Base-by-base conservation (phyloP, 441 rosid species). In the Populus hybrid region DNA sequence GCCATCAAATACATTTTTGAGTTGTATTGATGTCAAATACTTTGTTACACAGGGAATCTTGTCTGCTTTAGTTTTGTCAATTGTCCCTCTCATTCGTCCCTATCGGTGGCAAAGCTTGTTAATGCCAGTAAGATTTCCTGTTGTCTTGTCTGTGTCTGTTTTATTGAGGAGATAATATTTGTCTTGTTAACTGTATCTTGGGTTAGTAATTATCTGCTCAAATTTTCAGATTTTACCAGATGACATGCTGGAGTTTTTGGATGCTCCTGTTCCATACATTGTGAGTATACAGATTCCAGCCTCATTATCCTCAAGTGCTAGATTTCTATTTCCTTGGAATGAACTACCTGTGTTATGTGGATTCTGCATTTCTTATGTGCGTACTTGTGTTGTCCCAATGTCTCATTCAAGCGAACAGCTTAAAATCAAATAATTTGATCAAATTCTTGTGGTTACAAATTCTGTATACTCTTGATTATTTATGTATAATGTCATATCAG, bases 101-200 rank as follows among this genome's bases (percentile, higher is more conserved):
- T 96, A 89, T 86, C 97, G 87, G 77, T 96, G 98, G 98, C 99
- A 96, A 86, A 94, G 98, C 89, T 90, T 94, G 73, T 84, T 93
- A 82, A 96, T 96, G 97, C 97, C 98, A 81, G 99, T 96, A 87
- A 79, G 69, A 28, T 80, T 75, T 78, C 67, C 7, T 63, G 18
- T 14, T 11, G 53, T 69, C 61, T 64, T 10, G 50, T 73, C 3
- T 24, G 73, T 67, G 50, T 73, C 3, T 24, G 73, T 67, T 80
- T 79, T 77, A 11, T 72, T 74, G 46, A 46, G 46, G 71, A 66
- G 63, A 38, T 66, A 70, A 46, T 14, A 42, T 69, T 70, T 75
- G 20, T 69, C 16, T 35, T 26, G 2, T 20, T 69, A 16, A 28
- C 8, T 26, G 7, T 69, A 28, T 72, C 38, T 69, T 16, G 61